These are phyloP conservation scores for Verticillium klebahnii DNA, from an alignment of 2,329 filamentous ascomycete genomes.

Conservation along the genomic window DNA sequence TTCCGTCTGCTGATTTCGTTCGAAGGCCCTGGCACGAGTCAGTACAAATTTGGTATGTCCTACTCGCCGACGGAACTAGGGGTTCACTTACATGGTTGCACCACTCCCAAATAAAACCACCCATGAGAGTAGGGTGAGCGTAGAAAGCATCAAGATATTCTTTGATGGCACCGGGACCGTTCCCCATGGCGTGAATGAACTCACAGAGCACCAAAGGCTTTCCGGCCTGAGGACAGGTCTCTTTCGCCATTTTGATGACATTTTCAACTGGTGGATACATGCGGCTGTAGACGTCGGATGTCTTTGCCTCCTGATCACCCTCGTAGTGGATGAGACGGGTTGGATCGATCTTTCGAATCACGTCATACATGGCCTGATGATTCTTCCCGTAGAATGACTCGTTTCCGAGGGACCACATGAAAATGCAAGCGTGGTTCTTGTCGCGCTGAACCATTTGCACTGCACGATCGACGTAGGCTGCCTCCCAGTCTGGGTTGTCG, in stretches of 20 bases:
- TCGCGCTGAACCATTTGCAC: constrained; percentile 56
- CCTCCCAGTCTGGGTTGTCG: constrained; percentile 55
- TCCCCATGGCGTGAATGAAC: constrained; percentile 63
- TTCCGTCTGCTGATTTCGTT: constrained; percentile 33
- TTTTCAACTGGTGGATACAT: constrained; percentile 57
- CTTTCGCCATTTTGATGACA: constrained; percentile 33
- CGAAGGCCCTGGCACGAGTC: constrained; percentile 26
- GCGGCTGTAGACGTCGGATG: constrained; percentile 58
- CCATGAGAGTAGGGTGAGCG: constrained; percentile 43
- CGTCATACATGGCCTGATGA: constrained; percentile 62
- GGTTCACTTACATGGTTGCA: constrained; percentile 43
- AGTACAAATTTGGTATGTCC: constrained; percentile 16
- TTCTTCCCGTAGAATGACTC: constrained; percentile 68
- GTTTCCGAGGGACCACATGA: constrained; percentile 70
- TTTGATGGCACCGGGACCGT: constrained; percentile 61
- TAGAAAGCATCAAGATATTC: constrained; percentile 67
- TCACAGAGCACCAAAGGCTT: constrained; percentile 57
- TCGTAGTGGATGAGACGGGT: constrained; percentile 63
- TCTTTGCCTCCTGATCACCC: constrained; percentile 51
- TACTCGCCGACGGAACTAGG: constrained; percentile 4
- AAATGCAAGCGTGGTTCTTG: constrained; percentile 57
- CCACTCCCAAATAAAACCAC: constrained; percentile 64
- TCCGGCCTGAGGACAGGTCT: constrained; percentile 29
- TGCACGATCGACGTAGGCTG: constrained; percentile 64
- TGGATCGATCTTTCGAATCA: constrained; percentile 50